phyloP scores from a whole-genome alignment of 2,329 filamentous ascomycete genomes.

The Lecanoromycetidae sp. region DNA sequence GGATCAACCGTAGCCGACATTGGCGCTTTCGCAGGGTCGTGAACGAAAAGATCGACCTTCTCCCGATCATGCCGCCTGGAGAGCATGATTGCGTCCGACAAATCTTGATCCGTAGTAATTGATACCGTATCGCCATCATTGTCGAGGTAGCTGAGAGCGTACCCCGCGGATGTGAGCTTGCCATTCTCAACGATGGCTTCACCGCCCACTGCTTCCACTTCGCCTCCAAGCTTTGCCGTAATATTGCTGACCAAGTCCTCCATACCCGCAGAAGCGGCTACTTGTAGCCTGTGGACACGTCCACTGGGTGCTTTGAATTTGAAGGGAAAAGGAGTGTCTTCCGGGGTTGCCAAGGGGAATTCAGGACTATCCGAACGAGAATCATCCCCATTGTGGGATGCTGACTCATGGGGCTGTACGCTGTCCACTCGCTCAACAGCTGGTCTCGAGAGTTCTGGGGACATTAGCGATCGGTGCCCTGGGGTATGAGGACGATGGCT shows the following conservation, averaged over 20 bases:
- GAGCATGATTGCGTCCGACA: slow-evolving; percentile 77
- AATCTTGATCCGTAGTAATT: slow-evolving; percentile 88
- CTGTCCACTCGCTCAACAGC: slow-evolving; percentile 62
- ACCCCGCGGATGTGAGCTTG: slow-evolving; percentile 63
- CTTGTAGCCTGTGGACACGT: slow-evolving; percentile 82
- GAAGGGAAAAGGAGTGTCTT: slow-evolving; percentile 77
- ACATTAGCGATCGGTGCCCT: slow-evolving; percentile 64
- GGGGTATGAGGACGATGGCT: slow-evolving; percentile 55
- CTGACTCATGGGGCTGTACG: slow-evolving; percentile 84
- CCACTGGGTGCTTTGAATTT: slow-evolving; percentile 98
- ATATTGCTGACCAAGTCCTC: slow-evolving; percentile 66
- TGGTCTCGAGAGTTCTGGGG: slow-evolving; percentile 57
- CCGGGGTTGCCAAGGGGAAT: slow-evolving; percentile 37
- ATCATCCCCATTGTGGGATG: slow-evolving; percentile 77
- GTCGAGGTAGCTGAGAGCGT: slow-evolving; percentile 88
- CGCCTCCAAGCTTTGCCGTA: slow-evolving; percentile 68
- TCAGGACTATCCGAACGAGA: slow-evolving; percentile 56
- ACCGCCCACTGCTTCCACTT: slow-evolving; percentile 75
- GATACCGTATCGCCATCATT: slow-evolving; percentile 95
- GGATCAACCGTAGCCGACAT: slow-evolving; percentile 53
- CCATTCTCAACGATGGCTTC: slow-evolving; percentile 66
- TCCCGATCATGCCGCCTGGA: slow-evolving; percentile 66
- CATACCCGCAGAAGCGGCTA: slow-evolving; percentile 68
- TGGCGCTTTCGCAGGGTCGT: slow-evolving; percentile 82
- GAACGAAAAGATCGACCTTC: slow-evolving; percentile 95